Evolutionary conservation across 2,329 filamentous ascomycete species (phyloP).

Genomic region (Microcyclospora tardicrescens): DNA sequence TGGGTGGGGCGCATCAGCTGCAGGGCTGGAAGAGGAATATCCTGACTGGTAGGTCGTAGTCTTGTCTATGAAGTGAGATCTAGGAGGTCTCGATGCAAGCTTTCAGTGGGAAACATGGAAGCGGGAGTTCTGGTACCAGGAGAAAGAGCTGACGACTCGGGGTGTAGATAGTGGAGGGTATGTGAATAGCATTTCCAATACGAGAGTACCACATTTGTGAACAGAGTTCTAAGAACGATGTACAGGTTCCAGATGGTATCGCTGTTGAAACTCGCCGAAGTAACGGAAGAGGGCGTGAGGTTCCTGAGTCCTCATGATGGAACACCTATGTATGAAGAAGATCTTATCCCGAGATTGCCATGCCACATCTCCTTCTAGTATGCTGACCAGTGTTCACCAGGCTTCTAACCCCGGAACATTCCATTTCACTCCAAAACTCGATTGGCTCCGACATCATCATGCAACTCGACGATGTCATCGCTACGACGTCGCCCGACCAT

Average conservation of each 20-base stretch:
- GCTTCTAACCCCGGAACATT: slow-evolving; percentile 92
- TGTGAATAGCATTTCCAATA: background rate
- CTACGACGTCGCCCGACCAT: slow-evolving; percentile 83
- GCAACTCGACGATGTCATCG: slow-evolving; percentile 97
- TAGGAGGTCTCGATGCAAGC: background rate
- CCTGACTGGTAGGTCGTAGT: slow-evolving; percentile 46
- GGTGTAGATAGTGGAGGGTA: slow-evolving; percentile 29
- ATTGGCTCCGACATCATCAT: slow-evolving; percentile 99
- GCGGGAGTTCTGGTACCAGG: background rate
- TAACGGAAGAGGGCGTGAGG: slow-evolving; percentile 89
- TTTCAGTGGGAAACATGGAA: background rate
- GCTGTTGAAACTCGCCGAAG: slow-evolving; percentile 76
- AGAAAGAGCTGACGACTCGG: slow-evolving; percentile 2
- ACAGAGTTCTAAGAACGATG: background rate
- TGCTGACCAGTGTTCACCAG: slow-evolving; percentile 49
- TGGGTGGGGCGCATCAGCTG: slow-evolving; percentile 86
- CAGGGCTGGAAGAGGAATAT: slow-evolving; percentile 96
- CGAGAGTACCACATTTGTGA: slow-evolving; percentile 1
- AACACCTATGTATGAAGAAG: slow-evolving; percentile 59
- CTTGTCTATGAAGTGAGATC: too few species aligned
- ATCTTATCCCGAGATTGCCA: background rate
- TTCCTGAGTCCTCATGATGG: slow-evolving; percentile 96
- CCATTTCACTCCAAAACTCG: slow-evolving; percentile 86
- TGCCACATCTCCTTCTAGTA: too few species aligned
- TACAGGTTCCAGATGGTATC: slow-evolving; percentile 96